Conservation (phyloP, 345 rosid genomes). For the Noccaea caerulescens region DNA sequence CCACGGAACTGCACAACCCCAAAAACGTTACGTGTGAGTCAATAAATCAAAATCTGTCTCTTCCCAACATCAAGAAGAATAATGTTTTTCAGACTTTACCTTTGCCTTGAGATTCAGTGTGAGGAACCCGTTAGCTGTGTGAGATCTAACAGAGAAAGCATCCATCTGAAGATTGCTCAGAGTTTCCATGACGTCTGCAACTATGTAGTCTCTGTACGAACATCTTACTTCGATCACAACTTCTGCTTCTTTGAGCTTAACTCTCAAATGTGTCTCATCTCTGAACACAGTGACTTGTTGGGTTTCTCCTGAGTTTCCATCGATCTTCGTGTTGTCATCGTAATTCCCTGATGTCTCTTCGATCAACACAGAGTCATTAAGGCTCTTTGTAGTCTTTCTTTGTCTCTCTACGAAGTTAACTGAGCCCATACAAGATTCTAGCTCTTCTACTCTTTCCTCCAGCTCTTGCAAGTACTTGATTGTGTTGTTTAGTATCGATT, state of each 20-base stretch:
- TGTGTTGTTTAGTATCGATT: constrained; percentile 62
- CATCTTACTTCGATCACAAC: constrained; percentile 72
- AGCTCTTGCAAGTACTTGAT: constrained; percentile 68
- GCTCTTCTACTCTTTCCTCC: constrained; percentile 76
- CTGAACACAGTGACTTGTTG: constrained; percentile 45
- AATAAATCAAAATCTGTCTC: background rate
- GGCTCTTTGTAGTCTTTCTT: constrained; percentile 42
- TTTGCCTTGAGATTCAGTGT: constrained; percentile 64
- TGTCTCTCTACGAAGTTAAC: constrained; percentile 54
- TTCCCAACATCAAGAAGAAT: background rate
- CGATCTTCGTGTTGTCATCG: constrained; percentile 46
- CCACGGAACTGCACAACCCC: constrained; percentile 63
- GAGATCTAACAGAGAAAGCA: constrained; percentile 65
- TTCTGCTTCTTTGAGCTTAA: constrained; percentile 47
- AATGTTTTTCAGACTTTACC: constrained; percentile 49
- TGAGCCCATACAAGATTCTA: constrained; percentile 75
- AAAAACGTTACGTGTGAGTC: constrained; percentile 8
- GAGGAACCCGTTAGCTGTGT: constrained; percentile 66
- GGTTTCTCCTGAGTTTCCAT: constrained; percentile 60
- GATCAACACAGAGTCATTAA: constrained; percentile 44
- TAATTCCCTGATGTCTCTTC: constrained; percentile 78
- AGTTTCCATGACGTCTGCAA: constrained; percentile 83
- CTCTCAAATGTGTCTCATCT: constrained; percentile 47
- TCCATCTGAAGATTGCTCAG: constrained; percentile 74
- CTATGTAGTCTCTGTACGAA: constrained; percentile 63